A percentile compares a stretch with the other conserved stretches of the same genome.
Conservation (phyloP, 2,329 filamentous ascomycete species). For the Coniochaeta sp. region DNA sequence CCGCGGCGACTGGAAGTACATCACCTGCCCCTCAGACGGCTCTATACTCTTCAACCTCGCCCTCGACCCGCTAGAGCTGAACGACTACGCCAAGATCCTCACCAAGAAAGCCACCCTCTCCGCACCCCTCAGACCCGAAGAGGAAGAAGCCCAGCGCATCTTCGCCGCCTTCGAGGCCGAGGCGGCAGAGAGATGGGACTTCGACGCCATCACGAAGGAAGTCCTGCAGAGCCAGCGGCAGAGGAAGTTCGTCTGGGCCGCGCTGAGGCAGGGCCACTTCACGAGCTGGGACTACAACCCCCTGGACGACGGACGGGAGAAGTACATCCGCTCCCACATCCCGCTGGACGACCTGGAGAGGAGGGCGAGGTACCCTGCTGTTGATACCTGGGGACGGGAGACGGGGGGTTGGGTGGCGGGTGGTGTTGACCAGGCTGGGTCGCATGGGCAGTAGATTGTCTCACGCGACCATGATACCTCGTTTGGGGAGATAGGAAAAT, state of each 20-base stretch:
- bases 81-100: constrained; percentile 56
- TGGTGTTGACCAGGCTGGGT: constrained; percentile 39
- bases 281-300: constrained; percentile 85
- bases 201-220: constrained; percentile 66
- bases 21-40: constrained; percentile 76
- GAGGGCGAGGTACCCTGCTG: constrained; percentile 63
- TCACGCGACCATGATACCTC: too few species aligned
- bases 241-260: constrained; percentile 71
- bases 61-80: constrained; percentile 68
- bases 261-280: constrained; percentile 68
- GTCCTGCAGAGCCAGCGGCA: constrained; percentile 74
- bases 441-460: constrained; percentile 31
- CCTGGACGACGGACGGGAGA: constrained; percentile 58
- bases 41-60: constrained; percentile 78
- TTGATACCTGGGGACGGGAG: constrained; percentile 48
- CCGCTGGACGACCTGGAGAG: constrained; percentile 76
- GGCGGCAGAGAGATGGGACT: constrained; percentile 71
- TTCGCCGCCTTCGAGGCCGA: constrained; percentile 67
- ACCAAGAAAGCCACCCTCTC: constrained; percentile 21
- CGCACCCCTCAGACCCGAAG: constrained; percentile 27
- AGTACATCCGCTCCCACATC: constrained; percentile 80
- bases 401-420: constrained; percentile 32
- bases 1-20: constrained; percentile 83
- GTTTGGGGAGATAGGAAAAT: background rate
- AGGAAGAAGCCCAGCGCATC: constrained; percentile 38